These are phyloP conservation scores for Stephania cephalantha DNA, from an alignment of 164 flowering plant species.

Conservation along the genomic window DNA sequence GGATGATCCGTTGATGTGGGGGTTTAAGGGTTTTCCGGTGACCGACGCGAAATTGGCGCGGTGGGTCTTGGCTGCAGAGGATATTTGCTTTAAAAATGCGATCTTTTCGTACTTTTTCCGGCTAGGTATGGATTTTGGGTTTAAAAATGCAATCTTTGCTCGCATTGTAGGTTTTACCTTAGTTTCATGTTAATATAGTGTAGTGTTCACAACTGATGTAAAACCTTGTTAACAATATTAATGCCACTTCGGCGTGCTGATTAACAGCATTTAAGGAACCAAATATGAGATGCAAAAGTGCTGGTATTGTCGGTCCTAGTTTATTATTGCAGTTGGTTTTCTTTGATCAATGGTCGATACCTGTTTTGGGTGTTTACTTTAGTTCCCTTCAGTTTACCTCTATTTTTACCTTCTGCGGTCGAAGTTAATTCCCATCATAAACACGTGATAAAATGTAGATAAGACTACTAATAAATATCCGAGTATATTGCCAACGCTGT, in stretches of 20 bases:
- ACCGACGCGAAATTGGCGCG: constrained; percentile 50
- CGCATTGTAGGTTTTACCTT: neutral
- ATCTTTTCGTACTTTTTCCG: constrained; percentile 65
- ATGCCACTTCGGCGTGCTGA: neutral
- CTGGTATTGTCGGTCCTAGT: neutral
- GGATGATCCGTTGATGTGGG: constrained; percentile 97
- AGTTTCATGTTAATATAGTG: too few species aligned
- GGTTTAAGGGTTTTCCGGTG: constrained; percentile 73
- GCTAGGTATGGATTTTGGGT: constrained; percentile 46
- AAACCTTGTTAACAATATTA: neutral
- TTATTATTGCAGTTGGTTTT: neutral
- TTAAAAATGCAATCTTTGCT: neutral
- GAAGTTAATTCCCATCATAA: neutral
- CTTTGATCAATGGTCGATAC: too few species aligned
- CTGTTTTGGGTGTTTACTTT: neutral
- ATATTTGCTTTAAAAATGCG: constrained; percentile 79
- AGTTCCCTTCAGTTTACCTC: neutral
- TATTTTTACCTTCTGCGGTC: neutral
- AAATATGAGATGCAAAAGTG: neutral
- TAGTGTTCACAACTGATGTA: neutral
- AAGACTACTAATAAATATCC: neutral
- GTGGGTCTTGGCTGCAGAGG: constrained; percentile 96
- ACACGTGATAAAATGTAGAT: neutral
- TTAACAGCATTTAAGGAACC: too few species aligned
- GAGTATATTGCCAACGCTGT: too few species aligned